phyloP scores from a whole-genome alignment of 768 basidiomycete species.

The Filobasidium floriforme region DNA sequence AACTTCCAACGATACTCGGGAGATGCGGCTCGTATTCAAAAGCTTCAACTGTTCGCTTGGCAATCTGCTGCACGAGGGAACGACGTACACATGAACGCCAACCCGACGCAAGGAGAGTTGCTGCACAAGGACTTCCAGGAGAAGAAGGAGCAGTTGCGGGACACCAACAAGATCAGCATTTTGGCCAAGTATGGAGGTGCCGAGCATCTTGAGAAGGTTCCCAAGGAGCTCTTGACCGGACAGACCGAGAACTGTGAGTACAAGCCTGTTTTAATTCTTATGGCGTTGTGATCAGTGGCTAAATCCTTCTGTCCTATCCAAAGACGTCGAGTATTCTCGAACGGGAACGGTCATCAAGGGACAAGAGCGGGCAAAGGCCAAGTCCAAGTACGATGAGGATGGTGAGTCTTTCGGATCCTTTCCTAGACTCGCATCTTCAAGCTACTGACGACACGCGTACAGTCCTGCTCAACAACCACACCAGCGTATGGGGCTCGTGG shows the following conservation, averaged over 20 bases:
- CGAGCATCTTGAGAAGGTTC: conserved; percentile 78
- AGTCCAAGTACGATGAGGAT: conserved; percentile 94
- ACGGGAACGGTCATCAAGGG: conserved; percentile 87
- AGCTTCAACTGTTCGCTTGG: conserved; percentile 94
- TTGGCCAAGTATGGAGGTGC: conserved; percentile 90
- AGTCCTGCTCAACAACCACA: conserved; percentile 73
- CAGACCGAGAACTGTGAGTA: conserved; percentile 75
- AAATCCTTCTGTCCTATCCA: background rate
- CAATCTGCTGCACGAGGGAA: conserved; percentile 86
- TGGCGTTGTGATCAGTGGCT: conserved; percentile 15
- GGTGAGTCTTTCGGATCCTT: conserved; percentile 50
- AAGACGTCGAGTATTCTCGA: conserved; percentile 85
- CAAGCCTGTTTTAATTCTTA: no score
- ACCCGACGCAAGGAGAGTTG: conserved; percentile 90
- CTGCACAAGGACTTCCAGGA: conserved; percentile 82
- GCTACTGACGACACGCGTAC: background rate
- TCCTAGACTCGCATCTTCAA: conserved; percentile 17
- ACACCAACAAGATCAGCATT: conserved; percentile 79
- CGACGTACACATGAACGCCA: conserved; percentile 90
- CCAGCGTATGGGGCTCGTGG: conserved; percentile 95
- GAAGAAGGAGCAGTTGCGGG: conserved; percentile 86
- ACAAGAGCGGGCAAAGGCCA: conserved; percentile 73
- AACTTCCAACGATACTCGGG: conserved; percentile 89
- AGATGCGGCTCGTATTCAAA: conserved; percentile 83
- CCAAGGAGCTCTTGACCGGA: conserved; percentile 83